These are phyloP conservation scores for Fusarium nelsonii DNA, from an alignment of 2,329 filamentous ascomycete species.

Conservation along the genomic window DNA sequence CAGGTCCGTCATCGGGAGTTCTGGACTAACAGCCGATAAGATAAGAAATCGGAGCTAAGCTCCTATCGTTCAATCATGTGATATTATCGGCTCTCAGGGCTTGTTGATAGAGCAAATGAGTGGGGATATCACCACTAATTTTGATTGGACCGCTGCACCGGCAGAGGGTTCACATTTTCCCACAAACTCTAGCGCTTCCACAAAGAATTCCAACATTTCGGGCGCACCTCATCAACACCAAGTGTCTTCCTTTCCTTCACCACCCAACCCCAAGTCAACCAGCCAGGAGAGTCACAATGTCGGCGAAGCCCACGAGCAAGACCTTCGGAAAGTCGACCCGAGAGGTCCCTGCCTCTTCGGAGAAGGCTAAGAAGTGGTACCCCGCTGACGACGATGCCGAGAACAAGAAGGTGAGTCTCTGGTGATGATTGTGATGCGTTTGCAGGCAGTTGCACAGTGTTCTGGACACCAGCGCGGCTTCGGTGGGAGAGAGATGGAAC, in stretches of 20 bases:
- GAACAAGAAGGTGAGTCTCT: slow-evolving; percentile 90
- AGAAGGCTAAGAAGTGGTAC: slow-evolving; percentile 99
- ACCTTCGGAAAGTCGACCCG: slow-evolving; percentile 98
- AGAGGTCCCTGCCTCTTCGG: slow-evolving; percentile 84
- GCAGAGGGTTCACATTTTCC: slow-evolving; percentile 60
- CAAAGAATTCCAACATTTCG: slow-evolving; percentile 59
- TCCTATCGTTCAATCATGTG: slow-evolving; percentile 54
- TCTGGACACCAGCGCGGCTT: slow-evolving; percentile 10
- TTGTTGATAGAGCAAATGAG: slow-evolving; percentile 6
- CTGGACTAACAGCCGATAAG: slow-evolving; percentile 10
- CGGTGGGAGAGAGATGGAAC: slow-evolving; percentile 18
- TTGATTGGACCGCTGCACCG: slow-evolving; percentile 48
- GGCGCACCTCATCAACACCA: slow-evolving; percentile 53
- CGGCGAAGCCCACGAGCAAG: slow-evolving; percentile 84
- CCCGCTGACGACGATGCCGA: slow-evolving; percentile 90
- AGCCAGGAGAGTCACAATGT: slow-evolving; percentile 72
- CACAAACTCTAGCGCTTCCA: slow-evolving; percentile 59
- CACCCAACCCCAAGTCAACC: slow-evolving; percentile 56
- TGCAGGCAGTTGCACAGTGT: slow-evolving; percentile 30
- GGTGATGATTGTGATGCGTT: slow-evolving; percentile 43
- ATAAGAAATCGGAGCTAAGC: neutral
- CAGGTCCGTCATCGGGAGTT: slow-evolving; percentile 37
- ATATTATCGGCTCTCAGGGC: slow-evolving; percentile 43
- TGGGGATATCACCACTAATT: neutral
- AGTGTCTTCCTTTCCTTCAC: slow-evolving; percentile 54